Conservation (phyloP, 1,284 basidiomycete species). For the Cryptococcus sp. region DNA sequence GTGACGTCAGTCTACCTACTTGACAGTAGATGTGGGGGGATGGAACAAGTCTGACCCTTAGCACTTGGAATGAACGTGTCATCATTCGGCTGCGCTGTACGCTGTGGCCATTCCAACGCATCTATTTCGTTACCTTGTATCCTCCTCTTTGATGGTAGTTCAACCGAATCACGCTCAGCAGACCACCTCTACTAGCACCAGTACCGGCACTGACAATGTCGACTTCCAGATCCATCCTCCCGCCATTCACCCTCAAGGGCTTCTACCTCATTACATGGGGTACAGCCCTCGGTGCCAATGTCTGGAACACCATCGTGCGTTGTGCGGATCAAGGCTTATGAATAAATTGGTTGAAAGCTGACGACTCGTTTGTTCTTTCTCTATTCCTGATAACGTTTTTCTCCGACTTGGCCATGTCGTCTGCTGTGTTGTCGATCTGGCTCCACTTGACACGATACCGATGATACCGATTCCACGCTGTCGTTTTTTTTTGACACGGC, state of each 20-base stretch:
- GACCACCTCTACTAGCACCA: neutral
- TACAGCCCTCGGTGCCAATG: conserved; percentile 48
- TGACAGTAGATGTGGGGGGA: too few relatives aligned
- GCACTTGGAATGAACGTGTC: neutral
- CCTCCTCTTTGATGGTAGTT: too few relatives aligned
- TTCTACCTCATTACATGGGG: conserved; percentile 54
- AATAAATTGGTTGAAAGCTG: neutral
- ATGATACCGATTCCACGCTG: too few relatives aligned
- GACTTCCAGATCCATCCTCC: conserved; percentile 32
- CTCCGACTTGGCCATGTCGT: neutral
- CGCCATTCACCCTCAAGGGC: conserved; percentile 51
- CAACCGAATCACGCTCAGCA: neutral
- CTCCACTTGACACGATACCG: too few relatives aligned
- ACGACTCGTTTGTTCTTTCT: neutral
- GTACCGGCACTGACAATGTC: conserved; percentile 25
- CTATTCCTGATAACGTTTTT: neutral
- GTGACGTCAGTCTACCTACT: too few relatives aligned
- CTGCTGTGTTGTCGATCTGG: neutral
- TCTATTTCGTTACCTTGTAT: too few relatives aligned
- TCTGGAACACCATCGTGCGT: conserved; percentile 49
- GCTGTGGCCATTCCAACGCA: neutral
- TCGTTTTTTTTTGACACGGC: too few relatives aligned
- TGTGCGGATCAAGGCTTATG: too few relatives aligned
- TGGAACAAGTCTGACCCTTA: neutral
- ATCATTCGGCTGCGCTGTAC: neutral